Conservation (phyloP, 163 green algal species). For the Chlorella variabilis region DNA sequence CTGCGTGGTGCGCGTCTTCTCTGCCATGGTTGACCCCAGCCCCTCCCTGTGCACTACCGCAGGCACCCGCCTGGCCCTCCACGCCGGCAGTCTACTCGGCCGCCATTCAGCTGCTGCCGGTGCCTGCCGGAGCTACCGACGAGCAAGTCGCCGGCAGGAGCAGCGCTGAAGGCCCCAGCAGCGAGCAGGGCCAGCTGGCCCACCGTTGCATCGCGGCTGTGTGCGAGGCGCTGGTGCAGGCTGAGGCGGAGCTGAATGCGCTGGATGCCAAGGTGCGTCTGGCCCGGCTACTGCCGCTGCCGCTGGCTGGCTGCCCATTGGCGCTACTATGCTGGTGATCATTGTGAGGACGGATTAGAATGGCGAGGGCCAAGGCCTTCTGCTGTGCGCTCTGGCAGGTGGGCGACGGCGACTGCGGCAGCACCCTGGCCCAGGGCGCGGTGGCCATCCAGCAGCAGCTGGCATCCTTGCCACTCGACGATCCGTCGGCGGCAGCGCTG, state of each 20-base stretch:
- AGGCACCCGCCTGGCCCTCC: slow-evolving; percentile 57
- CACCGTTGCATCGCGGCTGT: slow-evolving; percentile 34
- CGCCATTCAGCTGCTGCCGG: slow-evolving; percentile 14
- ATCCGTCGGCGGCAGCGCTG: slow-evolving; percentile 20
- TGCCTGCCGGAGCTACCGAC: slow-evolving; percentile 41
- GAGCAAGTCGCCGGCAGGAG: neutral
- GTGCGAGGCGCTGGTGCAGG: slow-evolving; percentile 45
- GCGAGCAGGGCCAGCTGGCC: slow-evolving; percentile 3
- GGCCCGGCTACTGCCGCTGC: neutral
- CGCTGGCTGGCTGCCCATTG: neutral
- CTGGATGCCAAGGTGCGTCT: slow-evolving; percentile 52
- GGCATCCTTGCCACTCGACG: slow-evolving; percentile 48
- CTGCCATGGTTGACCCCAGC: neutral
- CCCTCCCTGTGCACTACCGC: neutral
- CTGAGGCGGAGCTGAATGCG: slow-evolving; percentile 58
- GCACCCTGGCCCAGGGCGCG: slow-evolving; percentile 72
- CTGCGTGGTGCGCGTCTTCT: neutral
- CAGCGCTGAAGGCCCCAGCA: neutral
- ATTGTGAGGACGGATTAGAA: too few relatives aligned
- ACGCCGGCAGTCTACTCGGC: neutral
- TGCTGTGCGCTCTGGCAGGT: slow-evolving; percentile 44
- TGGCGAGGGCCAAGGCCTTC: too few relatives aligned
- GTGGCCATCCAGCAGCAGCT: slow-evolving; percentile 56
- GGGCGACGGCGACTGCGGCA: slow-evolving; percentile 93
- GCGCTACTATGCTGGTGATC: too few relatives aligned